phyloP scores from a whole-genome alignment of 1,284 basidiomycete species.

The Puccinia polysora region DNA sequence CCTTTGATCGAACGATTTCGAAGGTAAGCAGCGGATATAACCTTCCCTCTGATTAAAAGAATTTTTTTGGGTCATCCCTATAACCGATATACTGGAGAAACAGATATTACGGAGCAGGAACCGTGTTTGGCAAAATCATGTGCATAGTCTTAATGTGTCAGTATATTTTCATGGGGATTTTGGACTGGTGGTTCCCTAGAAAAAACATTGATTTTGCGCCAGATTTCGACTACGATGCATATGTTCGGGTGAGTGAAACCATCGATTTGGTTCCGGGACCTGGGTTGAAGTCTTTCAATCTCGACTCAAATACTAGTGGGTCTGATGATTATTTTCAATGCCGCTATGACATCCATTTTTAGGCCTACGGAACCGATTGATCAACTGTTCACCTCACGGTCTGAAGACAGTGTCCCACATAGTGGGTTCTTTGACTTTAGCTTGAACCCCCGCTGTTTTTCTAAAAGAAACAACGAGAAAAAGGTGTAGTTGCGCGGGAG shows the following conservation, averaged over 20 bases:
- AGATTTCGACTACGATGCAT: conserved; percentile 37
- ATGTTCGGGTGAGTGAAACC: conserved; percentile 15
- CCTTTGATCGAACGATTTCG: conserved; percentile 68
- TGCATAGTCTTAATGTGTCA: conserved; percentile 41
- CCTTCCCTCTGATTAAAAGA: not conserved
- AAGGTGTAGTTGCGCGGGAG: no score
- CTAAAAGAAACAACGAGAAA: no score
- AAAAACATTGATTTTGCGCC: conserved; percentile 34
- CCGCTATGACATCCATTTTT: not conserved
- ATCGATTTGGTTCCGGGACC: not conserved
- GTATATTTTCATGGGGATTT: conserved; percentile 35
- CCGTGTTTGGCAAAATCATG: conserved; percentile 42
- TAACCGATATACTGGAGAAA: not conserved
- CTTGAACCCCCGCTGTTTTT: no score
- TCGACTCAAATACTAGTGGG: not conserved
- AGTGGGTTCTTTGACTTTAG: no score
- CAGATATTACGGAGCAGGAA: conserved; percentile 40
- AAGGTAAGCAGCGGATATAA: conserved; percentile 57
- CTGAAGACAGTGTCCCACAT: no score
- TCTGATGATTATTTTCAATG: not conserved
- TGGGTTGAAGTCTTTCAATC: not conserved
- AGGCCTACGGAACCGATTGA: not conserved
- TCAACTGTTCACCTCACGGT: no score
- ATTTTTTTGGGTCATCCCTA: not conserved
- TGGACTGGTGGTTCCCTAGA: conserved; percentile 40